phyloP scores from a whole-genome alignment of 1,284 basidiomycete species.

The Athelia psychrophila region DNA sequence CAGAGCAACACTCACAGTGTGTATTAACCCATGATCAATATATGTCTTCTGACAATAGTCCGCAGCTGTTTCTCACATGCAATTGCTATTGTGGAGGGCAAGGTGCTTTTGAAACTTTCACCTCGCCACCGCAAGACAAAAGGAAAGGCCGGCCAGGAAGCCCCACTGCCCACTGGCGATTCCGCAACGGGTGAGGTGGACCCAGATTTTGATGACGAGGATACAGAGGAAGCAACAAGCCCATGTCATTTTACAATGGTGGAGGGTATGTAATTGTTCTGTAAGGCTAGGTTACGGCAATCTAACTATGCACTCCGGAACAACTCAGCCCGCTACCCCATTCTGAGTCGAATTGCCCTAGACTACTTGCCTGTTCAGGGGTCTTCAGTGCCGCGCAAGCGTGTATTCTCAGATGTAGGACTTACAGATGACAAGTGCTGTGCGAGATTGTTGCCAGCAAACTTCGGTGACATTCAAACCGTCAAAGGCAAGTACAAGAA shows the following conservation, averaged over 20 bases:
- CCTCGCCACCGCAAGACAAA: too few relatives aligned
- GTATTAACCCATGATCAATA: too few relatives aligned
- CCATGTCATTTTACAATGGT: constrained; percentile 18
- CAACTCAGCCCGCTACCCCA: constrained; percentile 6
- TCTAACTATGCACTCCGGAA: constrained; percentile 2
- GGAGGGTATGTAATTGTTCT: constrained; percentile 19
- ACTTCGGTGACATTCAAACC: constrained; percentile 16
- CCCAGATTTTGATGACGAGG: neutral
- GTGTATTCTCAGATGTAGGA: constrained; percentile 16
- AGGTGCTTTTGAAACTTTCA: too few relatives aligned
- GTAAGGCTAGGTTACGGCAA: neutral
- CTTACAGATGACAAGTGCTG: constrained; percentile 15
- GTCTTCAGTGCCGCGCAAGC: constrained; percentile 17
- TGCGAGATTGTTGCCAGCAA: constrained; percentile 10
- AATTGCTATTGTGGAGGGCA: too few relatives aligned
- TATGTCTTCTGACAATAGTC: too few relatives aligned
- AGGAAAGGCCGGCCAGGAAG: too few relatives aligned
- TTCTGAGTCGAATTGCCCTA: constrained; percentile 16
- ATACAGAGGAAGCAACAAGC: neutral
- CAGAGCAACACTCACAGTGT: too few relatives aligned
- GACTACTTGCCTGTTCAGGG: constrained; percentile 22
- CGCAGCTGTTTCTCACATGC: too few relatives aligned
- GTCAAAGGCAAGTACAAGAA: neutral
- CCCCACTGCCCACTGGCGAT: too few relatives aligned
- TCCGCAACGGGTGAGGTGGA: too few relatives aligned